These are phyloP conservation scores for Ceratocystis lukuohia DNA, from an alignment of 2,329 filamentous ascomycete species.

Conservation along the genomic window DNA sequence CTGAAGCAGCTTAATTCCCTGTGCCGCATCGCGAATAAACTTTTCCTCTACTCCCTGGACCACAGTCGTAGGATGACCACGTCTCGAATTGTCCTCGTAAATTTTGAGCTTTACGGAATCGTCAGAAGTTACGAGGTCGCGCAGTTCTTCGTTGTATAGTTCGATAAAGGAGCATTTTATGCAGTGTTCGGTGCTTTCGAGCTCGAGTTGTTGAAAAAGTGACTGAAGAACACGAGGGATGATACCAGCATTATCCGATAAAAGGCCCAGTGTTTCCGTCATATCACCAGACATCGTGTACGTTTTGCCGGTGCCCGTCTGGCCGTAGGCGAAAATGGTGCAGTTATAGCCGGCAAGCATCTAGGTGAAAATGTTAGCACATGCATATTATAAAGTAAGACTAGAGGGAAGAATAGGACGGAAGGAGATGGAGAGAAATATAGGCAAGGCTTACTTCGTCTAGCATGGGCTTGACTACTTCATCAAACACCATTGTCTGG, in stretches of 20 bases:
- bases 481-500: slow-evolving; percentile 86
- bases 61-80: slow-evolving; percentile 69
- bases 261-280: slow-evolving; percentile 67
- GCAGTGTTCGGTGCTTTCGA: slow-evolving; percentile 65
- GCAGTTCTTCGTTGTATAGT: slow-evolving; percentile 92
- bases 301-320: slow-evolving; percentile 95
- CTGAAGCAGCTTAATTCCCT: slow-evolving; percentile 80
- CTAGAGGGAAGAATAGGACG: neutral
- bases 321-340: slow-evolving; percentile 96
- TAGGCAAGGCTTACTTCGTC: slow-evolving; percentile 56
- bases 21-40: slow-evolving; percentile 71
- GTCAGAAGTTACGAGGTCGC: slow-evolving; percentile 72
- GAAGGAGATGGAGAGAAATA: neutral
- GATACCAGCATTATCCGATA: slow-evolving; percentile 87
- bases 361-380: slow-evolving; percentile 31
- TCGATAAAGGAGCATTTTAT: slow-evolving; percentile 99
- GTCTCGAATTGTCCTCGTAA: slow-evolving; percentile 77
- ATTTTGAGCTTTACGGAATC: slow-evolving; percentile 85
- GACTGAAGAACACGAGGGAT: slow-evolving; percentile 82
- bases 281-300: slow-evolving; percentile 99
- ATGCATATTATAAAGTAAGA: neutral
- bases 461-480: slow-evolving; percentile 83
- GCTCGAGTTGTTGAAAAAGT: slow-evolving; percentile 72
- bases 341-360: slow-evolving; percentile 94
- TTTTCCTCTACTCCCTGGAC: slow-evolving; percentile 98